Conservation (phyloP, 2,329 filamentous ascomycete species). For the Fusarium hainanense region DNA sequence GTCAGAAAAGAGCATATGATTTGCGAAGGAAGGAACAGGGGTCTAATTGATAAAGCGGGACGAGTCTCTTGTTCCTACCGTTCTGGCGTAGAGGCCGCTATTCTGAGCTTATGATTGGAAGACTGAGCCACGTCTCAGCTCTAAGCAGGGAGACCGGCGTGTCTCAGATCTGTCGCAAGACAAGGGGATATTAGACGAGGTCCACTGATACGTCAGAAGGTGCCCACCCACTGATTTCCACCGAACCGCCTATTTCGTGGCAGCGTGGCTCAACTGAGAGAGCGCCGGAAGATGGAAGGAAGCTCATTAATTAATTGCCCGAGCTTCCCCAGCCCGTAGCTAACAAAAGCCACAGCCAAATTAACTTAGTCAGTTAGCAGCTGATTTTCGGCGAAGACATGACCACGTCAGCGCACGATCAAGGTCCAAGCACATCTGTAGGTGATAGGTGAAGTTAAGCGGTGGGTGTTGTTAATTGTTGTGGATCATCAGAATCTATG, state of each 20-base stretch:
- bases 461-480: conserved; percentile 15
- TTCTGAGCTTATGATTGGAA: conserved; percentile 28
- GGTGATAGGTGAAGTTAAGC: background rate
- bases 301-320: conserved; percentile 11
- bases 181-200: conserved; percentile 17
- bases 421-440: conserved; percentile 13
- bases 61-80: conserved; percentile 35
- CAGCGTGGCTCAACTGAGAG: conserved; percentile 29
- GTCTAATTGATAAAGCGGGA: conserved; percentile 37
- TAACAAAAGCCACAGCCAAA: conserved; percentile 17
- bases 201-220: conserved; percentile 15
- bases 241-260: conserved; percentile 2
- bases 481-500: conserved; percentile 29
- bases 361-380: conserved; percentile 5
- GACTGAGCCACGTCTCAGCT: conserved; percentile 18
- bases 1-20: conserved; percentile 35
- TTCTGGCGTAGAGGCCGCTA: conserved; percentile 40
- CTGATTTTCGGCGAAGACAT: conserved; percentile 31
- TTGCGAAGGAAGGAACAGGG: conserved; percentile 35
- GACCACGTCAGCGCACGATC: conserved; percentile 41
- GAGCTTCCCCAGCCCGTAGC: background rate
- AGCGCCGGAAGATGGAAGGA: conserved; percentile 23
- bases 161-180: conserved; percentile 61
- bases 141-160: conserved; percentile 34
- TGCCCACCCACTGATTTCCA: conserved; percentile 25